These are phyloP conservation scores for Chlorella sp. DNA, from an alignment of 139 green algal genomes.

Conservation along the genomic window DNA sequence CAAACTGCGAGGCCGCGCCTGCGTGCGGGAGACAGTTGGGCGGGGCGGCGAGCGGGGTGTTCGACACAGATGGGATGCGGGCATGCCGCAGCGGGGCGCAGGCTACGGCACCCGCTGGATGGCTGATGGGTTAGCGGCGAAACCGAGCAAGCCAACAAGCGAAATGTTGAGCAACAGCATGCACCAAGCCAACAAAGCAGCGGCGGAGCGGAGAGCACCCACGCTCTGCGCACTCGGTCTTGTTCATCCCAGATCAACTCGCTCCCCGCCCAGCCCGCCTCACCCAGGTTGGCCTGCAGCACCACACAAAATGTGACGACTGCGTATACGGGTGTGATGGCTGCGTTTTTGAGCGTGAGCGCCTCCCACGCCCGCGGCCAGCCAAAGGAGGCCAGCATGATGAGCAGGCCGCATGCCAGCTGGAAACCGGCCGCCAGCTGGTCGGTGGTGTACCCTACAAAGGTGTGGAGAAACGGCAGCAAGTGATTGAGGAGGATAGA, in stretches of 20 bases:
- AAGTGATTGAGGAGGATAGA: too few relatives aligned
- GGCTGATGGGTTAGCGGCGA: too few relatives aligned
- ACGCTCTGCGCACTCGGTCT: too few relatives aligned
- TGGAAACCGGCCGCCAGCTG: constrained; percentile 16
- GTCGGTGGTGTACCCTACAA: constrained; percentile 27
- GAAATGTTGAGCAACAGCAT: too few relatives aligned
- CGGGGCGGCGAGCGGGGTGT: too few relatives aligned
- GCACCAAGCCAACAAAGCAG: too few relatives aligned
- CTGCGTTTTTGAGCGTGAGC: constrained; percentile 12
- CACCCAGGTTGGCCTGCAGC: constrained; percentile 45
- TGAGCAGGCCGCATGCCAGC: not conserved
- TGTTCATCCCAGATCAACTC: not conserved
- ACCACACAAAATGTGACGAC: constrained; percentile 32
- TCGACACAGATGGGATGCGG: too few relatives aligned
- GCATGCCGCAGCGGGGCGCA: not conserved
- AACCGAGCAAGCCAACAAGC: too few relatives aligned
- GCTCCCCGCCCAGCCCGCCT: not conserved
- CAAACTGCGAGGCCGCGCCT: constrained; percentile 32
- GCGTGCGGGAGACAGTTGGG: not conserved
- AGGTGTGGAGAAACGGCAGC: too few relatives aligned
- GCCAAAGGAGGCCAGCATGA: constrained; percentile 20
- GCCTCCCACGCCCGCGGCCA: constrained; percentile 14
- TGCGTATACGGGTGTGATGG: constrained; percentile 37
- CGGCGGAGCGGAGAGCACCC: not conserved
- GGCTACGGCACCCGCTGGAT: too few relatives aligned